These are phyloP conservation scores for Geotrichum histeridarum DNA, from an alignment of 1,139 yeast genomes.

Conservation along the genomic window DNA sequence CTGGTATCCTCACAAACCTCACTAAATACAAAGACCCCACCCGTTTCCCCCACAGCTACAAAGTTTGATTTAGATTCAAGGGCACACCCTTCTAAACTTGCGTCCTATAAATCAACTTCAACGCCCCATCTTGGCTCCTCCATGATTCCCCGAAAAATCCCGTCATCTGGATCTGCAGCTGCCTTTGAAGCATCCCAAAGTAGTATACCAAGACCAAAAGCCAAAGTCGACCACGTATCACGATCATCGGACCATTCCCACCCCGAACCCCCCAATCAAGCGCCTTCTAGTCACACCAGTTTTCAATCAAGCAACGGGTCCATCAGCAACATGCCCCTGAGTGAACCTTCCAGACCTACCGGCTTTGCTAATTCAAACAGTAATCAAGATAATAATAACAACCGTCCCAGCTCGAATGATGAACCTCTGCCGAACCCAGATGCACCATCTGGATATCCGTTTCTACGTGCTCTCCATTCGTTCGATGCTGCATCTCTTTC, in stretches of 20 bases:
- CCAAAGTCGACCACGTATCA: background rate
- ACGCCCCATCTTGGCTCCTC: background rate
- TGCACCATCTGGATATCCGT: conserved; percentile 28
- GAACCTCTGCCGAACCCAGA: background rate
- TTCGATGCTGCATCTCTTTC: conserved; percentile 63
- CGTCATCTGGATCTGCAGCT: background rate
- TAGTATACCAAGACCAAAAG: conserved; percentile 2
- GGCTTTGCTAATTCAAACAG: too few species aligned
- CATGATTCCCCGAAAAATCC: background rate
- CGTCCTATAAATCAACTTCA: conserved; percentile 2
- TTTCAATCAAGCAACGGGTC: background rate
- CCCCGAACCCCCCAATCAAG: background rate
- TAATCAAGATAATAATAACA: background rate
- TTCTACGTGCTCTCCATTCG: conserved; percentile 62
- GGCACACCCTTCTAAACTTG: background rate
- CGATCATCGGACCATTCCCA: background rate
- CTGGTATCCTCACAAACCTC: background rate
- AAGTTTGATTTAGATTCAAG: background rate
- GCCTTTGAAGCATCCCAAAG: background rate
- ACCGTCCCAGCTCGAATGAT: background rate
- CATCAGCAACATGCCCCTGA: background rate
- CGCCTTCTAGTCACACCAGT: background rate
- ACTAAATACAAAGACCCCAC: conserved; percentile 1
- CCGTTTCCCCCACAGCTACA: conserved; percentile 2
- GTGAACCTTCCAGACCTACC: too few species aligned